phyloP scores from a whole-genome alignment of 371 early-diverging fungal genomes.

The Vairimorpha necatrix region DNA sequence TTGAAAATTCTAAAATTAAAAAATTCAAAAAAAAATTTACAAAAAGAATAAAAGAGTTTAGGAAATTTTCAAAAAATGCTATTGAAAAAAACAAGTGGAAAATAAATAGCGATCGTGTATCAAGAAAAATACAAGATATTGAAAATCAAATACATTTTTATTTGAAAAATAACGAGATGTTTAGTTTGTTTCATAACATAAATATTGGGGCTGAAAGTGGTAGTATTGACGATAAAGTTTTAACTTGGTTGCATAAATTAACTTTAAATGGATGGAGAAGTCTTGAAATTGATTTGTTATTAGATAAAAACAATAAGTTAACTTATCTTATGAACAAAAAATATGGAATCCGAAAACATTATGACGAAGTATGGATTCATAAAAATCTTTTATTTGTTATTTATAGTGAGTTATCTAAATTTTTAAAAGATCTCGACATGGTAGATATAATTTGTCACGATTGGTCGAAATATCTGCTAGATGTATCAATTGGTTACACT shows the following conservation, averaged over 20 bases:
- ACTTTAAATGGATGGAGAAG: not conserved
- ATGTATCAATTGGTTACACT: not conserved
- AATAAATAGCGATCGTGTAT: not conserved
- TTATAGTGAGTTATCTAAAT: not conserved
- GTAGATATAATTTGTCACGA: not conserved
- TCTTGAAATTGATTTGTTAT: not conserved
- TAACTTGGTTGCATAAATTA: not conserved
- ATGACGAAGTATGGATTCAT: not conserved
- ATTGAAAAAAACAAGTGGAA: not conserved
- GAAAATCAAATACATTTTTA: not conserved
- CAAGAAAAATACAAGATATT: not conserved
- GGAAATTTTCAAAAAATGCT: not conserved
- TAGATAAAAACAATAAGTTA: not conserved
- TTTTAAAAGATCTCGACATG: not conserved
- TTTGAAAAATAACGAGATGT: not conserved
- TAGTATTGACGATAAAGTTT: too few species aligned
- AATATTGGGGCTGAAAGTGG: too few species aligned
- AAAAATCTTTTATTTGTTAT: not conserved
- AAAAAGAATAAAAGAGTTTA: not conserved
- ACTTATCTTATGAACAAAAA: not conserved
- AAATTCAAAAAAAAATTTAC: not conserved
- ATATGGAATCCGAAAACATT: not conserved
- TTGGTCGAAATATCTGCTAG: not conserved
- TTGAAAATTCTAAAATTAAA: slow-evolving; percentile 15
- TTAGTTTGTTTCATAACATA: not conserved